These are phyloP conservation scores for Stipa capillata DNA, from an alignment of 176 grass and related monocot genomes.

Conservation along the genomic window DNA sequence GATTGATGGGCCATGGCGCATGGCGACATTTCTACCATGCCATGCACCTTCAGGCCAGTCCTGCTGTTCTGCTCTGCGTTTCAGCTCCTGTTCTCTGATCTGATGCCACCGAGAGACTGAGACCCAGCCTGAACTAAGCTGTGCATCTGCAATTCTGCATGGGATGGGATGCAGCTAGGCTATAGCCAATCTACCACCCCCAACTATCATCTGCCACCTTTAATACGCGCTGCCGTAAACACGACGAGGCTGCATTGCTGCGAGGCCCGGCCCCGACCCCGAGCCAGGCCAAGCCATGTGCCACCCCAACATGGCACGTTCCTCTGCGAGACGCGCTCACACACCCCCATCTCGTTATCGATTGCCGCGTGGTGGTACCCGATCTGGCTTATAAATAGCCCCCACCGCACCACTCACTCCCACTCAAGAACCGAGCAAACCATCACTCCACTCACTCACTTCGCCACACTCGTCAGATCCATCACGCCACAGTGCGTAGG, in stretches of 20 bases:
- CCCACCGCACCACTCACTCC: constrained; percentile 20
- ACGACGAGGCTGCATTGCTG: not conserved
- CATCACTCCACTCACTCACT: too few relatives aligned
- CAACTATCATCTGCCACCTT: constrained; percentile 42
- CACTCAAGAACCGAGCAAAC: not conserved
- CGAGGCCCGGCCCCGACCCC: too few relatives aligned
- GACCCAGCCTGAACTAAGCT: too few relatives aligned
- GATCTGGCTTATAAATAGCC: constrained; percentile 36
- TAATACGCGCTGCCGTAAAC: constrained; percentile 25
- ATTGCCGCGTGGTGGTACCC: too few relatives aligned
- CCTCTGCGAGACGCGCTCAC: not conserved
- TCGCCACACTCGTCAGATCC: constrained; percentile 3
- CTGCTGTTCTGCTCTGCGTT: not conserved
- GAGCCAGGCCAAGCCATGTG: constrained; percentile 43
- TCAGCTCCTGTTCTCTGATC: too few relatives aligned
- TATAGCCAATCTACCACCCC: constrained; percentile 24
- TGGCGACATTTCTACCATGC: not conserved
- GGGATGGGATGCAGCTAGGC: too few relatives aligned
- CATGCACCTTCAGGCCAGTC: not conserved
- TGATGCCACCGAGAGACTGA: too few relatives aligned
- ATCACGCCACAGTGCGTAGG: not conserved
- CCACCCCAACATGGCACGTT: constrained; percentile 60
- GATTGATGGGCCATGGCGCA: not conserved
- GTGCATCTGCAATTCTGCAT: too few relatives aligned
- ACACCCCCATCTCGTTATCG: not conserved